A percentile compares a stretch with the other conserved stretches of the same genome.
Conservation (phyloP, 257 asterid species). For the Fraxinus americana region DNA sequence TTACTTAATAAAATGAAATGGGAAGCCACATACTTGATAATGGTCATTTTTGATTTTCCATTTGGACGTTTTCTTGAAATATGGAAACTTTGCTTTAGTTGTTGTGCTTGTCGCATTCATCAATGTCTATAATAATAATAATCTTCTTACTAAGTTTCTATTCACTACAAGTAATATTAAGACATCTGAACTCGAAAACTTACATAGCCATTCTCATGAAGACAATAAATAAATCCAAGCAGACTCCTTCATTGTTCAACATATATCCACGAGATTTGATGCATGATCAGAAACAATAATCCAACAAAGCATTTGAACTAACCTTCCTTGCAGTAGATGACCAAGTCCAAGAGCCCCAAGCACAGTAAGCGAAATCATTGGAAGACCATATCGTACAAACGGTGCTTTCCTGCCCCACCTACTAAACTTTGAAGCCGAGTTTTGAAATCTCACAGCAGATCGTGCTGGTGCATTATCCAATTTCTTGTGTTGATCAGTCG, state of each 20-base stretch:
- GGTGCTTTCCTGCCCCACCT: conserved; percentile 88
- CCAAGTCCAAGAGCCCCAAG: conserved; percentile 92
- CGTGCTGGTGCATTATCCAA: conserved; percentile 31
- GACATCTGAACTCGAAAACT: background rate
- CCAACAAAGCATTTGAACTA: conserved; percentile 23
- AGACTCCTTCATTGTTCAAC: background rate
- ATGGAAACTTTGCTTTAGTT: background rate
- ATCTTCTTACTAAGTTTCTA: background rate
- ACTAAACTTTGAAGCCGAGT: conserved; percentile 51
- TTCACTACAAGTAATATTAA: background rate
- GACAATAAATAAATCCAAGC: background rate
- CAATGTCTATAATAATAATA: background rate
- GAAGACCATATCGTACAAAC: conserved; percentile 85
- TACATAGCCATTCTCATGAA: background rate
- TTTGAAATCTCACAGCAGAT: conserved; percentile 31
- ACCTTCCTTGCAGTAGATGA: conserved; percentile 96
- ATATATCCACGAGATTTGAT: background rate
- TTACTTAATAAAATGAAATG: background rate
- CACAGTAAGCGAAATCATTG: conserved; percentile 91
- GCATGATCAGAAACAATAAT: background rate
- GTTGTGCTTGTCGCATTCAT: background rate
- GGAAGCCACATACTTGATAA: background rate
- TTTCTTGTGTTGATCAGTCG: conserved; percentile 37
- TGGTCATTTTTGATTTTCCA: background rate
- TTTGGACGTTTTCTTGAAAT: background rate